phyloP scores from a whole-genome alignment of 176 grass and related monocot species.

The Phyllostachys edulis region DNA sequence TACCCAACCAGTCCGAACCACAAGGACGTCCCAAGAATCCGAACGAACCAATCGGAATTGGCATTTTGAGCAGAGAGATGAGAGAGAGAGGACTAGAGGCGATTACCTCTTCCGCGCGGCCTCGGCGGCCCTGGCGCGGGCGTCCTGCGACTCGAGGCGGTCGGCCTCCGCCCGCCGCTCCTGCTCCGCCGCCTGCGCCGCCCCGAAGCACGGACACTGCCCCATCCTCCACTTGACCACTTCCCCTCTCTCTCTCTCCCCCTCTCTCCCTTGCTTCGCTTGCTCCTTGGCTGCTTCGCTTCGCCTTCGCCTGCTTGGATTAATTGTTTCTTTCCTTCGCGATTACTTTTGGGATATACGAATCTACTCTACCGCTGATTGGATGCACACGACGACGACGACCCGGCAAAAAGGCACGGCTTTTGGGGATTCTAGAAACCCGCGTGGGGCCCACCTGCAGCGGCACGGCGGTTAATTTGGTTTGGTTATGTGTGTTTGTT shows the following conservation, averaged over 20 bases:
- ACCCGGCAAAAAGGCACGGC: neutral
- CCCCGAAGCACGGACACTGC: conserved; percentile 80
- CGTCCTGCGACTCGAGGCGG: conserved; percentile 66
- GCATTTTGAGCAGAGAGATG: neutral
- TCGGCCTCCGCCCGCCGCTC: conserved; percentile 50
- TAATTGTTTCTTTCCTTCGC: neutral
- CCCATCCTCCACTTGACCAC: conserved; percentile 41
- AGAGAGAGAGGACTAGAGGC: neutral
- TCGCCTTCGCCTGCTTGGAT: neutral
- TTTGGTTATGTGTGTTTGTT: too few relatives aligned
- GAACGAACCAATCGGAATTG: neutral
- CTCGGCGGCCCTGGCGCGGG: conserved; percentile 74
- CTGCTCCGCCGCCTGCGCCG: conserved; percentile 51
- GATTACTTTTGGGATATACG: conserved; percentile 30
- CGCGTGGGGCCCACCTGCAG: neutral
- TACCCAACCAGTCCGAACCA: neutral
- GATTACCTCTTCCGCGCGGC: conserved; percentile 79
- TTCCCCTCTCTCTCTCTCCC: neutral
- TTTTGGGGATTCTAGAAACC: neutral
- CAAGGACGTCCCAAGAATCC: neutral
- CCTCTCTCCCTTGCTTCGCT: neutral
- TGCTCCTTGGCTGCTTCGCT: neutral
- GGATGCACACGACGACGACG: neutral
- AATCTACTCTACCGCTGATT: neutral
- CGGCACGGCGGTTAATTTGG: neutral